A percentile compares a stretch with the other conserved stretches of the same genome.
phyloP scores from a whole-genome alignment of 176 grass and related monocot species.

The Zoysia japonica region DNA sequence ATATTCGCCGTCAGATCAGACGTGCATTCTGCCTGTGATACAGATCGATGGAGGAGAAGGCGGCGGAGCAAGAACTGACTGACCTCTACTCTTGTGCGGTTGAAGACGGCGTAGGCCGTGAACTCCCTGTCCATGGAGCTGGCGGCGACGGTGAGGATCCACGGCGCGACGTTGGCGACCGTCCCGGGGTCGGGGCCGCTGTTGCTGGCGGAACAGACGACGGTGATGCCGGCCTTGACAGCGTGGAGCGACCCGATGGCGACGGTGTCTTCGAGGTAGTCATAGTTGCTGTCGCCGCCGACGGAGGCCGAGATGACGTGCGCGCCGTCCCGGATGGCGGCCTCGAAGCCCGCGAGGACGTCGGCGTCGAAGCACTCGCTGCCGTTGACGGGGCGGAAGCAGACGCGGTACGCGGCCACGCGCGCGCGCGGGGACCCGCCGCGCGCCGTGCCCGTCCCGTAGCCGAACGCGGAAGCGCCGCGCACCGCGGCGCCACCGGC shows the following conservation, averaged over 20 bases:
- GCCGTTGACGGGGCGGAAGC: conserved; percentile 54
- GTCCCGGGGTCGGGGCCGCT: conserved; percentile 42
- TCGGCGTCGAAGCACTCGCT: conserved; percentile 68
- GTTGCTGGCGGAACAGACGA: conserved; percentile 78
- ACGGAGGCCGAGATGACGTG: conserved; percentile 68
- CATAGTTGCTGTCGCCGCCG: conserved; percentile 24
- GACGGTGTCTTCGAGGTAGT: conserved; percentile 49
- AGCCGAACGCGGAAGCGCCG: conserved; percentile 43
- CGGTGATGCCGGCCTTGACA: conserved; percentile 53
- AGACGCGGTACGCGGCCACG: conserved; percentile 71
- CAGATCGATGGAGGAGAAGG: not conserved
- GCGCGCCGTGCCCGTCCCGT: conserved; percentile 57
- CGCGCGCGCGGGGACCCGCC: conserved; percentile 65
- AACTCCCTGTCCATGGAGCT: conserved; percentile 65
- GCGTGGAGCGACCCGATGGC: conserved; percentile 75
- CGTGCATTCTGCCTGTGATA: not conserved
- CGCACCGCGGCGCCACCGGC: conserved; percentile 53
- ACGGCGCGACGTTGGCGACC: conserved; percentile 58
- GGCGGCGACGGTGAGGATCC: conserved; percentile 68
- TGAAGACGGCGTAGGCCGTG: conserved; percentile 41
- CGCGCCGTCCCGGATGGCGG: conserved; percentile 71
- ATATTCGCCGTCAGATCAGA: not conserved
- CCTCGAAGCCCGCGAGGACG: conserved; percentile 64
- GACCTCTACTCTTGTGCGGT: conserved; percentile 43
- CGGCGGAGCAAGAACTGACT: no score